Percentiles rank a stretch among this genome's conserved stretches.
These are phyloP conservation scores for Tylopilus balloui DNA, from an alignment of 768 basidiomycete genomes.

Conservation along the genomic window DNA sequence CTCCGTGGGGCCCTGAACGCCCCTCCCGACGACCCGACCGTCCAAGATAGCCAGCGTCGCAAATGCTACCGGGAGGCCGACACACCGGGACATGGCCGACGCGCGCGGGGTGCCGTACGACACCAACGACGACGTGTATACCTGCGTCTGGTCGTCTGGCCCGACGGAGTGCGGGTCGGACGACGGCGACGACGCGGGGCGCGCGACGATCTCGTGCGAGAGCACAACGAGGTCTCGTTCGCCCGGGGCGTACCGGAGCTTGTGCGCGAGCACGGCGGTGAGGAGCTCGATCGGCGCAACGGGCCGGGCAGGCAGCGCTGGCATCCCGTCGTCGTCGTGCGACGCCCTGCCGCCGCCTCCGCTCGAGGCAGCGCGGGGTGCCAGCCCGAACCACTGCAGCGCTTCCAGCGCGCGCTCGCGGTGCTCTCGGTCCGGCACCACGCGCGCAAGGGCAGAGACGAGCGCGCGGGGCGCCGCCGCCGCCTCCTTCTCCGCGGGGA, in stretches of 20 bases:
- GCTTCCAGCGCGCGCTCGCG: slow-evolving; percentile 35
- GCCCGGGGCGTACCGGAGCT: slow-evolving; percentile 58
- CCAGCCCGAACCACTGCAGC: slow-evolving; percentile 40
- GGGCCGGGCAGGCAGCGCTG: slow-evolving; percentile 40
- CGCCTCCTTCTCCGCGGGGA: slow-evolving; percentile 34
- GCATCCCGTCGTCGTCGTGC: slow-evolving; percentile 26
- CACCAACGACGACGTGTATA: slow-evolving; percentile 64
- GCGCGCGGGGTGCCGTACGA: slow-evolving; percentile 53
- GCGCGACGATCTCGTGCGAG: slow-evolving; percentile 72
- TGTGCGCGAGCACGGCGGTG: slow-evolving; percentile 64
- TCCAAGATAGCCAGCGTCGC: slow-evolving; percentile 71
- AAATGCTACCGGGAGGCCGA: slow-evolving; percentile 84
- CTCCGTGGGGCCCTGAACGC: slow-evolving; percentile 67
- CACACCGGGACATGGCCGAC: slow-evolving; percentile 89
- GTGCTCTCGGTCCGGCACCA: slow-evolving; percentile 14
- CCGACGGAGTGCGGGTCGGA: too few species aligned
- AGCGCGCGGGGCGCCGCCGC: slow-evolving; percentile 32
- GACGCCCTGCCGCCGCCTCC: too few species aligned
- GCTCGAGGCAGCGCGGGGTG: neutral
- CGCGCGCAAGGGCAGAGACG: slow-evolving; percentile 28
- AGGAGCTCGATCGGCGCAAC: slow-evolving; percentile 68
- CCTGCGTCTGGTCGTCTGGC: slow-evolving; percentile 42
- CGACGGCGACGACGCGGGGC: slow-evolving; percentile 5
- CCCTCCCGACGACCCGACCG: slow-evolving; percentile 47
- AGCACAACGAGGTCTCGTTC: slow-evolving; percentile 89